Evolutionary conservation across 2,329 filamentous ascomycete species (phyloP), one percentile per base, ranked within the genome.

Genomic region (Talaromyces sp.): DNA sequence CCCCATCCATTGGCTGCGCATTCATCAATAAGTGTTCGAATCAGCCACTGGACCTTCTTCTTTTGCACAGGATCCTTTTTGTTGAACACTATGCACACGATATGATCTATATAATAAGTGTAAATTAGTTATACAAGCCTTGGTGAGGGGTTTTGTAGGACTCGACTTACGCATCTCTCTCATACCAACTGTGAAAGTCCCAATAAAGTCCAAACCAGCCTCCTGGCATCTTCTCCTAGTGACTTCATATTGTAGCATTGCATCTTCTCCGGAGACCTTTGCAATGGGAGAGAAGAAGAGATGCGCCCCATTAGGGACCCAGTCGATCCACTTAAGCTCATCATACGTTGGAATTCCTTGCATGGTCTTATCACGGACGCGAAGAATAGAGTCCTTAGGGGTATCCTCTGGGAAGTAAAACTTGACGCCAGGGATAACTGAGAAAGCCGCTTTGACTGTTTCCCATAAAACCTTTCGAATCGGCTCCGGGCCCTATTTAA

Each of bases 261-360:
- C 82, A 61, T 84, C 81, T 9, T 74, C 71, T 2, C 79, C 82
- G 1, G 75, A 74, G 1, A 83, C 80, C 33, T 79, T 79, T 5
- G 78, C 75, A 62, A 85, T 84, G 0, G 83, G 82, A 5, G 76
- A 79, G 72, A 85, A 85, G 73, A 81, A 81, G 5, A 83, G 65
- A 36, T 51, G 47, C 14, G 47, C 47, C 5, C 47, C 47, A n/a
- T 51, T 51, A 30, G 47, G 47, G 12, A 51, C 10, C 47, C 47
- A 51, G 16, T 51, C 28, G 16, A 51, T 23, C 47, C 47, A 51
- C 14, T 51, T 51, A 4, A 51, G 16, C 12, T 51, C 47, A 30
- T 51, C 47, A n/a, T 27, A 51, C 1, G 47, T 51, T 9, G 47
- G 47, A 16, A 51, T 51, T 5, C 47, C 47, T 30, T 51, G 47